phyloP scores from a whole-genome alignment of 768 basidiomycete genomes.

The Agrocybe praecox region DNA sequence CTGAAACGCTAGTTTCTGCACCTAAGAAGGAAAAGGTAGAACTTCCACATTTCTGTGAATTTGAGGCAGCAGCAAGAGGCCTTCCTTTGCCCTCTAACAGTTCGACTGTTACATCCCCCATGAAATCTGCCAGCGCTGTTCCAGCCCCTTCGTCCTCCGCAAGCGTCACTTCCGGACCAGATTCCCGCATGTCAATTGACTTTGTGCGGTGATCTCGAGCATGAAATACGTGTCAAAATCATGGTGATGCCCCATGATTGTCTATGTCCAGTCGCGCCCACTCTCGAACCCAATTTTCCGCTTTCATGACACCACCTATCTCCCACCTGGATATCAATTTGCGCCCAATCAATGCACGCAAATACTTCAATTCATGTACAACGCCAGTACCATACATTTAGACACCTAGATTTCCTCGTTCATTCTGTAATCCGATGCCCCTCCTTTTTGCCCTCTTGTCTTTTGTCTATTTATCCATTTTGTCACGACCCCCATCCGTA shows the following conservation, averaged over 20 bases:
- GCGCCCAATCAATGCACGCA: neutral
- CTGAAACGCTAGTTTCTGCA: constrained; percentile 9
- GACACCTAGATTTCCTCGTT: constrained; percentile 2
- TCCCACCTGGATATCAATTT: neutral
- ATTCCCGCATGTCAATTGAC: constrained; percentile 23
- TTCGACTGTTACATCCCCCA: constrained; percentile 11
- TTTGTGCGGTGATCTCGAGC: constrained; percentile 16
- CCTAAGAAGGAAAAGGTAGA: constrained; percentile 38
- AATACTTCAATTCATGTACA: neutral
- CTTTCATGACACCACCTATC: neutral
- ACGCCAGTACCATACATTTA: neutral
- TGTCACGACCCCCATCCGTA: neutral
- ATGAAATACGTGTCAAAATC: neutral
- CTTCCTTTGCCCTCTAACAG: constrained; percentile 4
- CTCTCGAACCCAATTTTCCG: neutral
- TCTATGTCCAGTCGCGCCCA: neutral
- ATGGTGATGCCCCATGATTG: neutral
- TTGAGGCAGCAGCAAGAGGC: constrained; percentile 54
- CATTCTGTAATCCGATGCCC: neutral
- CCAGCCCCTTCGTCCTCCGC: neutral
- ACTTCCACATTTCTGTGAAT: constrained; percentile 64
- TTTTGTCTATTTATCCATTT: neutral
- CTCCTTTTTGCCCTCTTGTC: neutral
- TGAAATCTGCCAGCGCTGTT: constrained; percentile 22
- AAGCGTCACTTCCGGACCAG: neutral